These are phyloP conservation scores for Tolypocladium tundrense DNA, from an alignment of 2,329 filamentous ascomycete genomes.

Conservation along the genomic window DNA sequence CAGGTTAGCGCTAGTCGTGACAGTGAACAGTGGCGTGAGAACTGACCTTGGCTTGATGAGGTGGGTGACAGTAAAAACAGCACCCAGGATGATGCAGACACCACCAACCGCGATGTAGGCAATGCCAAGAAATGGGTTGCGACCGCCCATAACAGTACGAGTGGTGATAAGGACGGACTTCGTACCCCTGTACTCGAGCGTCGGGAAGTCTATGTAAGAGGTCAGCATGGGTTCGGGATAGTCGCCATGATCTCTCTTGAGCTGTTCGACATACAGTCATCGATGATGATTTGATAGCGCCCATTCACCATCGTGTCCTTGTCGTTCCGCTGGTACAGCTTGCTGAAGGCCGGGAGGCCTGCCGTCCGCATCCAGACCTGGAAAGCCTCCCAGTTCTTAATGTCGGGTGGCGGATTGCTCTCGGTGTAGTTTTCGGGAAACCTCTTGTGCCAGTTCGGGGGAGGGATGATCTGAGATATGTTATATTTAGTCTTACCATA, in stretches of 20 bases:
- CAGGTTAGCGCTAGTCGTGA: slow-evolving; percentile 1
- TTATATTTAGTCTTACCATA: slow-evolving; percentile 64
- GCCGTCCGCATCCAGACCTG: slow-evolving; percentile 99
- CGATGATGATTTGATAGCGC: slow-evolving; percentile 66
- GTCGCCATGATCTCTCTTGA: neutral
- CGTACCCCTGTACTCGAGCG: slow-evolving; percentile 68
- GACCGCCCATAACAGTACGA: slow-evolving; percentile 84
- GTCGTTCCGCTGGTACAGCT: slow-evolving; percentile 80
- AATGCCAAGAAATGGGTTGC: slow-evolving; percentile 92
- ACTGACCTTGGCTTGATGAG: slow-evolving; percentile 78
- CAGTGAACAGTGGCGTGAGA: slow-evolving; percentile 2
- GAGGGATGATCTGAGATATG: slow-evolving; percentile 58
- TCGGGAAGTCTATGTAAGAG: slow-evolving; percentile 59
- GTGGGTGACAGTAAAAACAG: slow-evolving; percentile 81
- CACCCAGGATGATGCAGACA: slow-evolving; percentile 80
- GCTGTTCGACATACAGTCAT: slow-evolving; percentile 54
- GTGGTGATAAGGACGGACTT: slow-evolving; percentile 88
- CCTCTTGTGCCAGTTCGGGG: slow-evolving; percentile 70
- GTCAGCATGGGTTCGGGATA: neutral
- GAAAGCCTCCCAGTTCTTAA: slow-evolving; percentile 71
- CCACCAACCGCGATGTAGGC: slow-evolving; percentile 92
- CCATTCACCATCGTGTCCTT: slow-evolving; percentile 55
- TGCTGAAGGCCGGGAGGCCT: slow-evolving; percentile 87
- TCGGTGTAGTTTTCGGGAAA: slow-evolving; percentile 63
- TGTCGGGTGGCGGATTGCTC: slow-evolving; percentile 55